A percentile compares a stretch with the other conserved stretches of the same genome.
These are phyloP conservation scores for Cenchrus purpureus DNA, from an alignment of 176 grass and related monocot genomes.

Conservation along the genomic window DNA sequence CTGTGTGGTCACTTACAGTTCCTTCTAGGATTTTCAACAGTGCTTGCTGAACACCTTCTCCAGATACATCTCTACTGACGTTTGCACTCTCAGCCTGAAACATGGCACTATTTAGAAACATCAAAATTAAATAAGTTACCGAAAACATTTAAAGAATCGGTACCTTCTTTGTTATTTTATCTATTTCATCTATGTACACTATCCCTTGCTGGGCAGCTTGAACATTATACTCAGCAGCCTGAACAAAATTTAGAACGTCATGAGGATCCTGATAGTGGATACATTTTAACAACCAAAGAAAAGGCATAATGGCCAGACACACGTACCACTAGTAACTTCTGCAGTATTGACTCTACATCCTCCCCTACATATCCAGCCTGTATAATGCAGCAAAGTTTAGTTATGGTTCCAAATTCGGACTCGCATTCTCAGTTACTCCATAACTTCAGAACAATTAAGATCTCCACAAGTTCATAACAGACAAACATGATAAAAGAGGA, in stretches of 20 bases:
- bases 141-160: neutral
- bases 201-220: slow-evolving; percentile 98
- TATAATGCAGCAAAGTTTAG: slow-evolving; percentile 40
- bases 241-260: slow-evolving; percentile 44
- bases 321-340: slow-evolving; percentile 91
- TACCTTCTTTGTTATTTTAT: slow-evolving; percentile 99
- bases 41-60: slow-evolving; percentile 99
- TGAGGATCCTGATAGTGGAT: slow-evolving; percentile 10
- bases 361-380: slow-evolving; percentile 99
- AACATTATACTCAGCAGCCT: slow-evolving; percentile 95
- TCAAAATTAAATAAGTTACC: neutral
- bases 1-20: slow-evolving; percentile 73
- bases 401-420: neutral
- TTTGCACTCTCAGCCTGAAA: slow-evolving; percentile 89
- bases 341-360: slow-evolving; percentile 98
- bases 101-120: slow-evolving; percentile 30
- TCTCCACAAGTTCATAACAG: neutral
- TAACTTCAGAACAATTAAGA: slow-evolving; percentile 7
- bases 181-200: slow-evolving; percentile 99
- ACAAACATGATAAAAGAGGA: slow-evolving; percentile 1
- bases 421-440: slow-evolving; percentile 26
- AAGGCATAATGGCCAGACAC: slow-evolving; percentile 18
- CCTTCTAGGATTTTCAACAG: slow-evolving; percentile 98
- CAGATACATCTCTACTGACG: slow-evolving; percentile 96
- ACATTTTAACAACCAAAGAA: slow-evolving; percentile 7